These are phyloP conservation scores for Tolypocladium guangdongense DNA, from an alignment of 2,329 filamentous ascomycete species.

Conservation along the genomic window DNA sequence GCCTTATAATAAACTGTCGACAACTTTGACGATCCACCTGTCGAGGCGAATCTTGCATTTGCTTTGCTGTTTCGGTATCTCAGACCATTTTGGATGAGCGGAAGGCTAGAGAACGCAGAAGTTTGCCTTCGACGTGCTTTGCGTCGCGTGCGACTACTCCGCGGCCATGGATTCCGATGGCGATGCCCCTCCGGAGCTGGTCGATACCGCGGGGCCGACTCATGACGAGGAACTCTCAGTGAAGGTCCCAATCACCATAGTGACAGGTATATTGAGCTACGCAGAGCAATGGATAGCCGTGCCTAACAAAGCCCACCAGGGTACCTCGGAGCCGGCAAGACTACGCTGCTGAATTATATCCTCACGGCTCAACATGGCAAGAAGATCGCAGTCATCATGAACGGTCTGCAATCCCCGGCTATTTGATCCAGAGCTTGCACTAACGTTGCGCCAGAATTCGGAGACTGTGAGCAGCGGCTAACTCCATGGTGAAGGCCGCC, in stretches of 20 bases:
- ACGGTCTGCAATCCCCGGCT: conserved; percentile 38
- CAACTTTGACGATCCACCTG: neutral
- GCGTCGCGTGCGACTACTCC: neutral
- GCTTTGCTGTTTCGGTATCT: neutral
- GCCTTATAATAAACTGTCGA: neutral
- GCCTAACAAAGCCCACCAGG: conserved; percentile 35
- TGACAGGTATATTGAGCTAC: conserved; percentile 48
- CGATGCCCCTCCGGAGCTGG: conserved; percentile 55
- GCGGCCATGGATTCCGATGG: conserved; percentile 51
- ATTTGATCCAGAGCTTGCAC: neutral
- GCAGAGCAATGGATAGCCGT: neutral
- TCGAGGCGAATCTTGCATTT: neutral
- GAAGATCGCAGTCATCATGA: conserved; percentile 95
- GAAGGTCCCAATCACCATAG: conserved; percentile 76
- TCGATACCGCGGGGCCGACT: conserved; percentile 29
- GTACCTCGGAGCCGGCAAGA: conserved; percentile 92
- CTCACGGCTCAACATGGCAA: conserved; percentile 91
- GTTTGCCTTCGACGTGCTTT: neutral
- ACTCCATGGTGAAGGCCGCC: conserved; percentile 1
- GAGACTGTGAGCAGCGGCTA: conserved; percentile 52
- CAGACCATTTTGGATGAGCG: neutral
- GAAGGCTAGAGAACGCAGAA: neutral
- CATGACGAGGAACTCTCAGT: conserved; percentile 39
- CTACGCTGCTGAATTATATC: conserved; percentile 91
- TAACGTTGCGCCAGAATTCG: conserved; percentile 51